phyloP scores from a whole-genome alignment of 176 grass and related monocot species.

The Bothriochloa decipiens region DNA sequence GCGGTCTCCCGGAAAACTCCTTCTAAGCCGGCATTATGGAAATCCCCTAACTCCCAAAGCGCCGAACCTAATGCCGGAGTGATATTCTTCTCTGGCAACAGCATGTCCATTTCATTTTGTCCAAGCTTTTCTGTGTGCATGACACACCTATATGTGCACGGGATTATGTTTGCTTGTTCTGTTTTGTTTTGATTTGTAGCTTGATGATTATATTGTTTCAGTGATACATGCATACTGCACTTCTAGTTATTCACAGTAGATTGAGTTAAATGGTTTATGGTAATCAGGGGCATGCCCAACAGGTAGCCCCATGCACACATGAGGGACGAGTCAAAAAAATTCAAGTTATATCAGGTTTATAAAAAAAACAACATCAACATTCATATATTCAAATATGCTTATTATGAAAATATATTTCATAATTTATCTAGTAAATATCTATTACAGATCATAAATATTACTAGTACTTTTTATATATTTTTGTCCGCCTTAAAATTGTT shows the following conservation, averaged over 20 bases:
- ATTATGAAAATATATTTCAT: not conserved
- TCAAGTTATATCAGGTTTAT: not conserved
- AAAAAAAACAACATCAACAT: not conserved
- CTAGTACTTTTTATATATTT: not conserved
- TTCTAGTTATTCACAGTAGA: not conserved
- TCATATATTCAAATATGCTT: not conserved
- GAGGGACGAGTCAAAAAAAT: not conserved
- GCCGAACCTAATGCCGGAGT: no score
- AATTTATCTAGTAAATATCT: not conserved
- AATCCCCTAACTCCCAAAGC: no score
- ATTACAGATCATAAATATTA: not conserved
- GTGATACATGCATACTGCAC: constrained; percentile 20
- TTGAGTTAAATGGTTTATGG: constrained; percentile 30
- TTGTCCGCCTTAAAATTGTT: not conserved
- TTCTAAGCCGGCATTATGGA: no score
- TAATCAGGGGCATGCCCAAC: constrained; percentile 40
- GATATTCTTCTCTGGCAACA: no score
- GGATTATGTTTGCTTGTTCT: not conserved
- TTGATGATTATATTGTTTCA: not conserved
- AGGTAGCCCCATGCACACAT: constrained; percentile 20
- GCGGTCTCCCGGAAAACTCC: no score
- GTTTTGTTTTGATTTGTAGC: not conserved
- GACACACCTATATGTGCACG: no score
- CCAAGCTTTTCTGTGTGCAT: no score
- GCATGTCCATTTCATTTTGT: no score